Evolutionary conservation across 306 rosid genomes (phyloP), one percentile per base, ranked within the genome.

Genomic region (Carpinus viminea): DNA sequence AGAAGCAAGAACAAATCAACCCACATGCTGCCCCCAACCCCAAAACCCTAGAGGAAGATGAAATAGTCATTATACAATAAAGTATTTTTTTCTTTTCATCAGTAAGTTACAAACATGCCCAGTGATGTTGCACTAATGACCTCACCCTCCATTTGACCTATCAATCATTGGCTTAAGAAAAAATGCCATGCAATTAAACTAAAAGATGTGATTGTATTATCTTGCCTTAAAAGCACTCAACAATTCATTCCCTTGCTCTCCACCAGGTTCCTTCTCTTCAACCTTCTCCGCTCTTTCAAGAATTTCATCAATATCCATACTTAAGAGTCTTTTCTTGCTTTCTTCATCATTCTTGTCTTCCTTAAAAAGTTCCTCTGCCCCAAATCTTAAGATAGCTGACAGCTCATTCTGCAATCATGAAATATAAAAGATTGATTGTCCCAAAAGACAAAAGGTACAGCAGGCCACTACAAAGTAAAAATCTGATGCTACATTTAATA

Each of bases 201-300:
- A 69, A 60, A 80, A 13, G 48, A 51, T 48, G 57, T 51, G 78
- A 53, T 75, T 53, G 34, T 21, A 72, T 53, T 66, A 83, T 82
- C 90, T 83, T 91, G 83, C 99, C 99, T 96, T 96, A 84, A 96
- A 96, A 76, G 97, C 99, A 85, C 99, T 79, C 81, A 96, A 83
- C 82, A 96, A 86, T 82, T 93, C 99, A 59, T 90, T 31, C 28
- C 88, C 98, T 73, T 90, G 78, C 88, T 96, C 97, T 77, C 76
- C 93, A 13, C 76, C 89, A 48, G 83, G 86, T 74, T 89, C 93
- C 86, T 91, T 96, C 85, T 91, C 97, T 85, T 96, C 99, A 76
- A 96, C 99, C 88, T 93, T 90, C 86, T 96, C 99, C 7, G 99
- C 99, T 83, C 98, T 96, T 88, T 93, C 99, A 84, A 96, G 99